These are phyloP conservation scores for Russula griseocarnosa DNA, from an alignment of 768 basidiomycete species.

Conservation along the genomic window DNA sequence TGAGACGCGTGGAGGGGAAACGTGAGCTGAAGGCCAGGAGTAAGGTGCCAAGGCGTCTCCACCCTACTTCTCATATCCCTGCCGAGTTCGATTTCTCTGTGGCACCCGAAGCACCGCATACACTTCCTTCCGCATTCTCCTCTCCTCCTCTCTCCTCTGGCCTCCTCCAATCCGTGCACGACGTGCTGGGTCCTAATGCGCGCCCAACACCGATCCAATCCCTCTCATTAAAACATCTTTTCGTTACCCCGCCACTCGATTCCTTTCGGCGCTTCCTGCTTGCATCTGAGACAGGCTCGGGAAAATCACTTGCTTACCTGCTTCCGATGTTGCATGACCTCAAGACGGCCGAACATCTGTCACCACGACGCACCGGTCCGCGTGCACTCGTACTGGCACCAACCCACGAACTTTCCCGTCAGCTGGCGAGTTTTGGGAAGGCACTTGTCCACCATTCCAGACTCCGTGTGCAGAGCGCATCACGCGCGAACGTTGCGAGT, in stretches of 20 bases:
- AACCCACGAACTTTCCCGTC: slow-evolving; percentile 84
- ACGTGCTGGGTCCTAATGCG: slow-evolving; percentile 53
- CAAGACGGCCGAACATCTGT: slow-evolving; percentile 56
- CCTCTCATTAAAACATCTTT: slow-evolving; percentile 62
- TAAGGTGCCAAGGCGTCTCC: not conserved
- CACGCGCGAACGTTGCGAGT: slow-evolving; percentile 48
- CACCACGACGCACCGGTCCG: slow-evolving; percentile 40
- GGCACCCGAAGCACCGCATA: slow-evolving; percentile 26
- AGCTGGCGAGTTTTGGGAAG: slow-evolving; percentile 73
- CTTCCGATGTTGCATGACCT: slow-evolving; percentile 77
- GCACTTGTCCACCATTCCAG: slow-evolving; percentile 68
- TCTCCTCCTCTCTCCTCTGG: slow-evolving; percentile 70
- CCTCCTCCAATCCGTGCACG: slow-evolving; percentile 53
- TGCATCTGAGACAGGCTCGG: slow-evolving; percentile 87
- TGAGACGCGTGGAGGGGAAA: not conserved
- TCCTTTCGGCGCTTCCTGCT: slow-evolving; percentile 54
- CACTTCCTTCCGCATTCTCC: slow-evolving; percentile 46
- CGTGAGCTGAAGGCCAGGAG: not conserved
- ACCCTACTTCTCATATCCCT: slow-evolving; percentile 24
- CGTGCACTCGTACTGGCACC: slow-evolving; percentile 80
- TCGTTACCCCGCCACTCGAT: slow-evolving; percentile 39
- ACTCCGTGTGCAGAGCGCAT: slow-evolving; percentile 69
- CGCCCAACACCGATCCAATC: slow-evolving; percentile 77
- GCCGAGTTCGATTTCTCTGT: slow-evolving; percentile 40
- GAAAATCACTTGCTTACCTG: slow-evolving; percentile 88